phyloP scores from a whole-genome alignment of 257 asterid species.

The Verbena officinalis region DNA sequence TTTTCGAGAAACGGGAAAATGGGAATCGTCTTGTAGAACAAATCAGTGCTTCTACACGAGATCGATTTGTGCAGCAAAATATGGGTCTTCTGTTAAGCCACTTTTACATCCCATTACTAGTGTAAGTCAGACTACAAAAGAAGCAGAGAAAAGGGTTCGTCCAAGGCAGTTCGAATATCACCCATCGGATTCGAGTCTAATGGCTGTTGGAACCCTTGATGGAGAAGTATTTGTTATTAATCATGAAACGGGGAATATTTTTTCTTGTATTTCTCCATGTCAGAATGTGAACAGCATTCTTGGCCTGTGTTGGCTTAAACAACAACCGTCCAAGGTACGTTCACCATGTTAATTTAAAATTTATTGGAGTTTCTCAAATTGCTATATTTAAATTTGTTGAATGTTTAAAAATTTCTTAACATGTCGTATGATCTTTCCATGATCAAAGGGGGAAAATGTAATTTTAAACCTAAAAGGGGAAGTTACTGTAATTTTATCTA shows the following conservation, averaged over 20 bases:
- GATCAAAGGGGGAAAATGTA: too few species aligned
- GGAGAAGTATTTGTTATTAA: constrained; percentile 74
- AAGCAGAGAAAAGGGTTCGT: constrained; percentile 46
- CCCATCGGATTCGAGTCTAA: constrained; percentile 68
- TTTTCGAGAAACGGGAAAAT: constrained; percentile 59
- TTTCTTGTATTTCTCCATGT: constrained; percentile 42
- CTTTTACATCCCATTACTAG: constrained; percentile 41
- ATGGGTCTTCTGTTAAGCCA: constrained; percentile 49
- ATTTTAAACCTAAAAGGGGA: too few species aligned
- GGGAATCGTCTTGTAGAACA: constrained; percentile 37
- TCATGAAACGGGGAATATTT: constrained; percentile 63
- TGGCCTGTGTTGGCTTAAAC: constrained; percentile 82
- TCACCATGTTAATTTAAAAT: too few species aligned
- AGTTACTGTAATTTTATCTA: too few species aligned
- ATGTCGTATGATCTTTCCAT: too few species aligned
- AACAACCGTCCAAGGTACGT: constrained; percentile 73
- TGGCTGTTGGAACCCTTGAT: constrained; percentile 89
- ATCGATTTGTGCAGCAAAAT: constrained; percentile 71
- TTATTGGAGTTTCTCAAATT: too few species aligned
- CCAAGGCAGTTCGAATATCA: constrained; percentile 93
- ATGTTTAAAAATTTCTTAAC: too few species aligned
- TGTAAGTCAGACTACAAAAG: constrained; percentile 17
- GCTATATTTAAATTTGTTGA: too few species aligned
- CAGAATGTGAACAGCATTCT: constrained; percentile 49
- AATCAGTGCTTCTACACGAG: constrained; percentile 58